phyloP scores from a whole-genome alignment of 306 rosid genomes.

The Rosa persica region DNA sequence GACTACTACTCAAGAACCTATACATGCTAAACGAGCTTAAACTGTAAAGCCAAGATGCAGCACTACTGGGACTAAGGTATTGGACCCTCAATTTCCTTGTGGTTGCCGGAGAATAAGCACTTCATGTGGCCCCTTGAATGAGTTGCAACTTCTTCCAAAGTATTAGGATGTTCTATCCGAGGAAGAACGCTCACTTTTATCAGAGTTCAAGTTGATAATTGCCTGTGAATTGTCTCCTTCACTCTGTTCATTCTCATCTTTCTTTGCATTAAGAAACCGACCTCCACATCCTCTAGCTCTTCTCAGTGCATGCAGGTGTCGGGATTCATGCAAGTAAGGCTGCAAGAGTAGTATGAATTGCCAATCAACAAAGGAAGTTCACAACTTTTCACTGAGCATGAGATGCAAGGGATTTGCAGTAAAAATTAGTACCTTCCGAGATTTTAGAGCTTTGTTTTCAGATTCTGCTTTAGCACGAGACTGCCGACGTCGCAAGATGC shows the following conservation, averaged over 20 bases:
- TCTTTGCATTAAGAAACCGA: conserved; percentile 82
- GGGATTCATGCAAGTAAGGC: conserved; percentile 95
- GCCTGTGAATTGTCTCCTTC: conserved; percentile 56
- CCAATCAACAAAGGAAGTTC: conserved; percentile 5
- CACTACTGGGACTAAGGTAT: conserved; percentile 31
- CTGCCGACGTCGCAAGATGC: conserved; percentile 86
- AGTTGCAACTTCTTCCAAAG: conserved; percentile 12
- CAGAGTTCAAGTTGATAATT: conserved; percentile 61
- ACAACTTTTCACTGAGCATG: conserved; percentile 7
- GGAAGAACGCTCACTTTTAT: conserved; percentile 53
- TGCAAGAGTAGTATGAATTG: conserved; percentile 43
- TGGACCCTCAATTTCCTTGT: conserved; percentile 29
- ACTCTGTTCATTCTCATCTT: conserved; percentile 53
- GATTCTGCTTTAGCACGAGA: conserved; percentile 98
- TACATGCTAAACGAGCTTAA: conserved; percentile 45
- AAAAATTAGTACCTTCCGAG: conserved; percentile 64
- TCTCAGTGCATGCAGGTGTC: conserved; percentile 82
- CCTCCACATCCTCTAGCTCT: conserved; percentile 96
- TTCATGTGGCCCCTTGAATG: conserved; percentile 12
- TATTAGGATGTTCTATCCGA: conserved; percentile 53
- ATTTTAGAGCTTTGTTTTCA: conserved; percentile 75
- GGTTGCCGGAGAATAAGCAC: conserved; percentile 18
- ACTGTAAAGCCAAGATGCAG: conserved; percentile 45
- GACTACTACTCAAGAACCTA: conserved; percentile 58
- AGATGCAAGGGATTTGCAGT: conserved; percentile 21